Conservation (phyloP, 345 rosid species). For the Populus nigra region DNA sequence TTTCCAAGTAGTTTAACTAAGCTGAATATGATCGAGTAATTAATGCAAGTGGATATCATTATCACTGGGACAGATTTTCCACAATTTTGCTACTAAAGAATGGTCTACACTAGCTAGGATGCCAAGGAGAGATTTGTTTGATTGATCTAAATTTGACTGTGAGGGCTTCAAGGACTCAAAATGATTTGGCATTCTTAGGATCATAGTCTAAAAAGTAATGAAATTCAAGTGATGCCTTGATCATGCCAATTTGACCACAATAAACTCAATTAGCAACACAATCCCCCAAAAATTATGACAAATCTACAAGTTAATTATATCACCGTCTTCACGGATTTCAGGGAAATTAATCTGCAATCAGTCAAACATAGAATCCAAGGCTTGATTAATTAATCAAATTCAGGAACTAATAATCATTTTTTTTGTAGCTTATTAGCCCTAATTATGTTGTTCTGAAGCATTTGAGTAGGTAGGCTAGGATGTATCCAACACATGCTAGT, state of each 20-base stretch:
- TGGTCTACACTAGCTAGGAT: background rate
- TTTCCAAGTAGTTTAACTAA: background rate
- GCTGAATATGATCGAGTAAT: background rate
- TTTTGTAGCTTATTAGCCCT: background rate
- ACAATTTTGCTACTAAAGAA: background rate
- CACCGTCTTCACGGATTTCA: background rate
- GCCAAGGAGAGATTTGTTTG: background rate
- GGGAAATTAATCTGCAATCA: background rate
- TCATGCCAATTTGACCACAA: background rate
- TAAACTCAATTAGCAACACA: background rate
- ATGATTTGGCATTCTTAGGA: background rate
- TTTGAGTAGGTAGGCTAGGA: slow-evolving; percentile 38
- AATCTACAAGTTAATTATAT: background rate
- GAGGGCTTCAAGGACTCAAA: background rate
- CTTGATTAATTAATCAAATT: background rate
- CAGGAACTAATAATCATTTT: no score
- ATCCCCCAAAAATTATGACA: background rate
- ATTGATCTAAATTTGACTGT: background rate
- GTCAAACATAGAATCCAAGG: background rate
- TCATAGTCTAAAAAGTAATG: background rate
- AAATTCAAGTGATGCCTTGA: background rate
- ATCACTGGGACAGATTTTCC: slow-evolving; percentile 9
- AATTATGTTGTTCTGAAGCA: background rate
- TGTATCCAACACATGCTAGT: slow-evolving; percentile 36
- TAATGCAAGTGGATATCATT: background rate